Evolutionary conservation across 768 basidiomycete species (phyloP), one percentile per base, ranked within the genome.

Genomic region (Mycena leptocephala): DNA sequence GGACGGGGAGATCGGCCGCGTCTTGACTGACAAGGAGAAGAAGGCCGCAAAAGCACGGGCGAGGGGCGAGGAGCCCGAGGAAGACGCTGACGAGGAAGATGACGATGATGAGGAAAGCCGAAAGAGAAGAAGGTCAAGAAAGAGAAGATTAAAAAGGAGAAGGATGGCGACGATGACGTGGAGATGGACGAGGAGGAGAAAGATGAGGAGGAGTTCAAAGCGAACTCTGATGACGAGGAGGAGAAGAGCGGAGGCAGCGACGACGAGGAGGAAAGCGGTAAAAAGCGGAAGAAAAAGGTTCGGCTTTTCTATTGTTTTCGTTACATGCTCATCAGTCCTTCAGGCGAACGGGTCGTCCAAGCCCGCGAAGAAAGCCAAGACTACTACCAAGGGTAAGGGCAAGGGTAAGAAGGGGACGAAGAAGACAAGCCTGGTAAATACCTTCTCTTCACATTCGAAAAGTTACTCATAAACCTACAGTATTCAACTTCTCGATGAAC

Each of bases 401-500:
- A 94, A 93, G 81, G 92, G 91, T 75, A 86, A 86, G 66, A 91
- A 85, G 30, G n/a, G n/a, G 84, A 84, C 0, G 90, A 89, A 10
- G 92, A 92, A 24, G 89, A 90, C 3, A 90, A 91, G 5, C 87
- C 88, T 18, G 82, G 76, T 74, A 41, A 28, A 66, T 32, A 4
- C 16, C 24, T 58, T 33, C 43, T n/a, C 41, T 14, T 35, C 11
- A 20, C 22, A 16, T 63, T 33, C 24, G 7, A n/a, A 4, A 16
- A 20, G 4, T 13, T 20, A 61, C 75, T 71, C n/a, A 72, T 26
- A 3, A 2, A 82, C 0, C 86, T 86, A 1, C 5, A 16, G 91
- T 89, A 58, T 94, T 98, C 61, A 84, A 86, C 76, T 95, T 98
- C 82, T 92, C 95, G 85, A 95, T 98, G 91, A 96, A 96, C 82